These are phyloP conservation scores for Skeletonema potamos DNA, from an alignment of 108 stramenopile genomes.

Conservation along the genomic window DNA sequence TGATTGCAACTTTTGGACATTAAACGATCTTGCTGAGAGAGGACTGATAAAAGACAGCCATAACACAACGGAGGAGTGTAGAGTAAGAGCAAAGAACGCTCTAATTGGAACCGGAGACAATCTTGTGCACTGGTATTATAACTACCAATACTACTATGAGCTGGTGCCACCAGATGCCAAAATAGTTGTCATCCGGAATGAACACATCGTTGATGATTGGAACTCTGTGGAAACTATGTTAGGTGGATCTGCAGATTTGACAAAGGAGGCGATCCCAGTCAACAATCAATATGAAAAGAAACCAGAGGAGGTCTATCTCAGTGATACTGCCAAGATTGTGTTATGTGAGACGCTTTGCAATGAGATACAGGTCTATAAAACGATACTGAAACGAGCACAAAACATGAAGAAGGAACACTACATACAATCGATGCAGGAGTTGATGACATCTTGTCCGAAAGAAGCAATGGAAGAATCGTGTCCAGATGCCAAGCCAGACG, in stretches of 20 bases:
- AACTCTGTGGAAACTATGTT: conserved; percentile 31
- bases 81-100: not conserved
- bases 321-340: conserved; percentile 30
- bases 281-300: conserved; percentile 30
- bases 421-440: conserved; percentile 24
- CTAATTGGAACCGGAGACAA: not conserved
- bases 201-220: conserved; percentile 51
- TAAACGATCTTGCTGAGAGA: not conserved
- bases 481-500: conserved; percentile 17
- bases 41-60: not conserved
- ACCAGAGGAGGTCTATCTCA: conserved; percentile 27
- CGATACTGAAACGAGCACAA: conserved; percentile 22
- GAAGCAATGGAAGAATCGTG: conserved; percentile 26
- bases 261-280: conserved; percentile 12
- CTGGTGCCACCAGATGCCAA: conserved; percentile 17
- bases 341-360: conserved; percentile 44
- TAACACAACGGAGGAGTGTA: not conserved
- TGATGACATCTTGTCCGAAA: conserved; percentile 25
- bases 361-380: conserved; percentile 53
- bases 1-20: not conserved
- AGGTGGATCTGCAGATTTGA: conserved; percentile 20
- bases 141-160: conserved; percentile 43
- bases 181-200: conserved; percentile 45
- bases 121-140: conserved; percentile 11
- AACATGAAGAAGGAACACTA: conserved; percentile 33